These are phyloP conservation scores for Rhizomucor miehei DNA, from an alignment of 371 early-diverging fungal species.

Conservation along the genomic window DNA sequence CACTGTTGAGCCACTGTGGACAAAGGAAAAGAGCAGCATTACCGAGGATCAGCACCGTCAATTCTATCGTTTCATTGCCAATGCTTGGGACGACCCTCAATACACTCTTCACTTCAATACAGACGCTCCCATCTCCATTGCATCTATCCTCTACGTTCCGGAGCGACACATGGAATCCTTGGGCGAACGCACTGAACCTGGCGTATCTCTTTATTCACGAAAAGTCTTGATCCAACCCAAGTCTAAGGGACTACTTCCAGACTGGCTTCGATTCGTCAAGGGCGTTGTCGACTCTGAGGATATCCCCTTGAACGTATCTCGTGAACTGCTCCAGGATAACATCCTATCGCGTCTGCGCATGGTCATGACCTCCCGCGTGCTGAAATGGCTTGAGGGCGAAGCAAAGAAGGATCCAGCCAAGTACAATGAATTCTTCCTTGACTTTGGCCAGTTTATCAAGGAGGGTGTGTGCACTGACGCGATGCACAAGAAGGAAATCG, in stretches of 20 bases:
- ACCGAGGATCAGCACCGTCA: constrained; percentile 85
- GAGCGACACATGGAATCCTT: constrained; percentile 68
- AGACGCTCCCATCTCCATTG: constrained; percentile 76
- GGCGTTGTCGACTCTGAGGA: constrained; percentile 97
- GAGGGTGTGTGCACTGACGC: constrained; percentile 88
- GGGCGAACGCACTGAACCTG: constrained; percentile 67
- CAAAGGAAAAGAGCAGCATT: constrained; percentile 73
- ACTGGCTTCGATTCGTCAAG: constrained; percentile 78
- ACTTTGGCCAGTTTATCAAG: constrained; percentile 84
- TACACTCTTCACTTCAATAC: constrained; percentile 76
- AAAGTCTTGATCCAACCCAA: constrained; percentile 81
- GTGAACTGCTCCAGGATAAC: constrained; percentile 95
- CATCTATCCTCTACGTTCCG: constrained; percentile 72
- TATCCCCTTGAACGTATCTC: constrained; percentile 95
- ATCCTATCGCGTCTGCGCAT: constrained; percentile 67
- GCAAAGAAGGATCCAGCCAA: constrained; percentile 67
- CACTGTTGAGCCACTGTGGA: constrained; percentile 95
- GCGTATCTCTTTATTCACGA: constrained; percentile 77
- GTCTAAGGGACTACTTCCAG: constrained; percentile 71
- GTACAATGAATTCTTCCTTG: constrained; percentile 81
- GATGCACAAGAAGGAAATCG: constrained; percentile 68
- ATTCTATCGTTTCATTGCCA: constrained; percentile 86
- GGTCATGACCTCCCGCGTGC: constrained; percentile 68
- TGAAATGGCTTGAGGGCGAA: constrained; percentile 76
- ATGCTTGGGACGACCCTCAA: constrained; percentile 72